Evolutionary conservation across 129 eudicot species (phyloP), one percentile per base, ranked within the genome.

Genomic region (Sambucus nigra): DNA sequence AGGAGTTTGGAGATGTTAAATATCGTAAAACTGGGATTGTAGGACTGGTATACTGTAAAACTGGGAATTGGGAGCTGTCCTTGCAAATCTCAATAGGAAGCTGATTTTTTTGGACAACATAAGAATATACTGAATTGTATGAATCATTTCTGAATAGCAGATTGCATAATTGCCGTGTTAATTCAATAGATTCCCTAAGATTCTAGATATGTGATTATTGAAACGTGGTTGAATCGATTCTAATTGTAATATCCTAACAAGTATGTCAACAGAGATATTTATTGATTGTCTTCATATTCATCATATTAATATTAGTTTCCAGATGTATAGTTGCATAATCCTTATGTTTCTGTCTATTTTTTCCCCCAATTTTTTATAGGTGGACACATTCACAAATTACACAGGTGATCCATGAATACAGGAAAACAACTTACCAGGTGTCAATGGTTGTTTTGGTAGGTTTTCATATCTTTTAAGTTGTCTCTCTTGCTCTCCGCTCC

Each of bases 371-470:
- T 58, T 68, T 65, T 73, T 57, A 44, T 33, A 91, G 98, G 94
- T 72, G 98, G 75, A 91, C 95, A 5, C 98, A 91, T 76, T 45
- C 86, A 40, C 98, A 91, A 61, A 81, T 91, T 66, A 66, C 72
- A 71, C 98, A 91, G 71, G 95, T 85, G 55, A 68, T 85, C 13
- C 76, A 83, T 5, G 98, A 91, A 69, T 91, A 79, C 66, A 73
- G 70, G 70, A 91, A 91, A 69, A 91, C 95, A 55, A 35, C 75
- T 63, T 91, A 91, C 39, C 76, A 82, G 63, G 84, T 81, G 58
- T 84, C 98, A 33, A 91, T 91, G 98, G 86, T 94, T 45, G 79
- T 91, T 61, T 66, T 89, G 95, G 98, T 89, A 66, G 7, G 83
- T 59, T 61, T 25, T 18, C 50, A 7, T 57, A 57, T 24, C 32